Base-by-base conservation (phyloP, 345 rosid species). In the Dipteronia sinensis region DNA sequence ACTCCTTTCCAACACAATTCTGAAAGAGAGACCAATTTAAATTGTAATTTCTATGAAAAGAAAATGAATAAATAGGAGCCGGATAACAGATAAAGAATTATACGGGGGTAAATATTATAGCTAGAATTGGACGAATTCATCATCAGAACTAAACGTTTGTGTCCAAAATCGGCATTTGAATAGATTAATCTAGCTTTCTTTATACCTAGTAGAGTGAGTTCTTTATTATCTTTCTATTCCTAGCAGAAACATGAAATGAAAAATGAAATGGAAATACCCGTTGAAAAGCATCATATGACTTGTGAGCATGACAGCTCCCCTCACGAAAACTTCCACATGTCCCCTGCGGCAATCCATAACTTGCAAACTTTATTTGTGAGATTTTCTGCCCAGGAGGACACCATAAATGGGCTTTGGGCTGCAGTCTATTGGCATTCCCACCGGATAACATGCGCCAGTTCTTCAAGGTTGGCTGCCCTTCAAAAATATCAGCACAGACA, bases 291-390 rank as follows among this genome's bases (percentile, higher is more conserved):
- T 80, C 75, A 16, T 85, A 85, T 73, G 92, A 87, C 82, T 82
- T 81, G 80, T 80, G 88, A 63, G 93, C 95, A 17, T 89, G 95
- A 71, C 95, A 91, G 78, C 83, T 87, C 22, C 93, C 93, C 66
- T 87, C 81, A 1, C 27, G 77, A 58, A 81, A 91, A 82, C 74
- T 87, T 76, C 93, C 92, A 34, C 93, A 89, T 27, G 76, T 81
- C 15, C 95, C 95, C 72, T 83, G 78, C 7, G 95, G 93, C 34
- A 79, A 65, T 46, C 95, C 93, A 34, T 86, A 91, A 77, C 95
- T 91, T 34, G 95, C 95, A 79, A 89, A 91, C 85, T 86, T 85
- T 72, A 89, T 88, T 66, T 79, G 22, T 2, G 89, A 79, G 74
- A 91, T 89, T 40, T 81, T 82, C 83, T 86, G 91, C n/a, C 90